Evolutionary conservation across 805 yeast species (phyloP), one percentile per base, ranked within the genome.

Genomic region (Saccharomyces paradoxus): DNA sequence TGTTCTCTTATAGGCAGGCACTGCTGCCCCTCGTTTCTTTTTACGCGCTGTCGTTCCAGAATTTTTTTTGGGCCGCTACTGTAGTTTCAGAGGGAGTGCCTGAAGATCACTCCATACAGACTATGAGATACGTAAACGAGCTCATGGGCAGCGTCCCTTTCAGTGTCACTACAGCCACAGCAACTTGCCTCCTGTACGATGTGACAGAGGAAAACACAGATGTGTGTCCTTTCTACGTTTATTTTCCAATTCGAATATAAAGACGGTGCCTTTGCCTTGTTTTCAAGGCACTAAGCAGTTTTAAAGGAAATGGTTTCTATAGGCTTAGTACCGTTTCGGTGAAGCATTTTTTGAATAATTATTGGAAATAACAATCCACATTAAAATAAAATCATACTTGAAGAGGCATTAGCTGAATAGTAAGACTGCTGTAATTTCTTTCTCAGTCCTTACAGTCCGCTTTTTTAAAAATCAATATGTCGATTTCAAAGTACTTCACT

Each of bases 401-500:
- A 37, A 17, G 17, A 22, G 17, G 44, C 44, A 9, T 37, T 8
- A 7, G 44, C 44, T 21, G 22, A 17, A n/a, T 17, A 37, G 7
- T 17, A 37, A 37, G 44, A 37, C 44, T n/a, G 22, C 24, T 37
- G 44, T 17, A 17, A 37, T 17, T 17, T 17, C 8, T 17, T 8
- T 32, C 41, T 32, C 17, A 37, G 44, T 37, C 44, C 22, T 10
- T 17, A 17, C 22, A 37, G 17, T 17, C 24, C 12, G 12, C 44
- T 37, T 37, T 37, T 6, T 17, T 17, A 17, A 6, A 8, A 31
- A 37, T 17, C 17, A 22, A 37, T 10, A 54, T 54, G 56, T 37
- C 53, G 7, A 31, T 54, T 31, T 53, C 56, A 24, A 44, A 31
- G 17, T 54, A 54, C n/a, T 54, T 54, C 21, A 52, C 52, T 12